Evolutionary conservation across 441 rosid species (phyloP), one percentile per base, ranked within the genome.

Genomic region (Daphne laureola): DNA sequence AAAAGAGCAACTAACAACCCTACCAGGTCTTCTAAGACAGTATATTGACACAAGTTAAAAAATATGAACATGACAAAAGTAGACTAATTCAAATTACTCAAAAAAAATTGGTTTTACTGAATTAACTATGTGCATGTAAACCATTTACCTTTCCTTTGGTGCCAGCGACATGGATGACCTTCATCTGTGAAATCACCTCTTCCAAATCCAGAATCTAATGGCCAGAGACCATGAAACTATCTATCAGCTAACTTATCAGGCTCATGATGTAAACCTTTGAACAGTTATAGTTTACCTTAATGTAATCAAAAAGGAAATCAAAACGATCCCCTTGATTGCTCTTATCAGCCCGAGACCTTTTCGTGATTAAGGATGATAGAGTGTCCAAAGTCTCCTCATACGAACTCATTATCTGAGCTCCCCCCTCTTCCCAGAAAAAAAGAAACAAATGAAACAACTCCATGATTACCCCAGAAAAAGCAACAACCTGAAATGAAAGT

Each of bases 151-250:
- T 90, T 61, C 97, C 97, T 68, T 90, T 87, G 4, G 97, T 90
- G 64, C 97, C 97, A 49, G 94, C 91, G 48, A 90, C 88, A 73
- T 90, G 97, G 67, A 90, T 83, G 69, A 90, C 72, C 63, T 77
- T 84, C 41, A 83, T 73, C 63, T 82, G 71, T 5, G 77, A 70
- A 59, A 93, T 73, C 27, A 84, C 80, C 46, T 87, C 87, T 25
- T 85, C 99, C 74, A 90, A 64, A 48, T 90, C 95, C 67, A 93
- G 75, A 5, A 85, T 74, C 98, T 93, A 23, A 27, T 55, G 17
- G 61, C 49, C 52, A 47, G 55, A 25, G 38, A 54, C 51, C 66
- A 51, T 46, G 43, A 2, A 58, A 42, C 35, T 1, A 51, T 18
- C 9, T 66, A 51, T 2, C 41, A 25, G 38, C 27, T 56, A 9